Percentiles rank a stretch among this genome's conserved stretches.
Evolutionary conservation across 2,329 filamentous ascomycete species (phyloP).

Genomic region (Talaromyces sp.): DNA sequence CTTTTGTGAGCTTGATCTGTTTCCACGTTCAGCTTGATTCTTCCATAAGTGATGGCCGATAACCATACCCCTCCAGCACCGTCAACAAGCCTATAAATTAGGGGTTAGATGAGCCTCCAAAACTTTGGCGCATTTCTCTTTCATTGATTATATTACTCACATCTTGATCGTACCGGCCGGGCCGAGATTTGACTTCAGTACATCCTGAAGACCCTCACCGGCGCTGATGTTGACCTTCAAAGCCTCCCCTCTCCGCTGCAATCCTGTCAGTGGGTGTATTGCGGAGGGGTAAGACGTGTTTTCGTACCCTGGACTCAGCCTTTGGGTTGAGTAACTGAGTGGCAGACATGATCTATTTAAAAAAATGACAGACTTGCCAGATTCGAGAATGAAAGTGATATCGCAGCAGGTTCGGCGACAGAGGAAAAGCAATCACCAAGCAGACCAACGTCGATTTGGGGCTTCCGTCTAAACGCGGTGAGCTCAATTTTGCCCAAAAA

Average conservation of each 20-base stretch:
- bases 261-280: constrained; percentile 44
- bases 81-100: constrained; percentile 54
- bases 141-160: constrained; percentile 48
- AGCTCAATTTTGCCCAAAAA: constrained; percentile 37
- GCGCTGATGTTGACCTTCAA: constrained; percentile 94
- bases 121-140: background rate
- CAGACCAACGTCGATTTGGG: constrained; percentile 23
- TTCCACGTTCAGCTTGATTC: constrained; percentile 22
- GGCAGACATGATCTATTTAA: constrained; percentile 70
- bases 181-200: constrained; percentile 92
- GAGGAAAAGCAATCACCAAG: constrained; percentile 10
- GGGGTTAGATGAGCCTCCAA: constrained; percentile 29
- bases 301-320: constrained; percentile 87
- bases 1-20: constrained; percentile 97
- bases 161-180: constrained; percentile 95
- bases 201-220: constrained; percentile 88
- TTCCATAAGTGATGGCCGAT: constrained; percentile 14
- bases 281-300: constrained; percentile 26
- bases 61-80: constrained; percentile 57
- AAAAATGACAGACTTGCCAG: background rate
- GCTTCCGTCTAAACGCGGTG: constrained; percentile 34
- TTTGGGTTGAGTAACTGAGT: constrained; percentile 98
- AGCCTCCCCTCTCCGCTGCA: constrained; percentile 90
- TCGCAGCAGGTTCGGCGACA: constrained; percentile 6
- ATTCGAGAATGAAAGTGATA: background rate